A percentile compares a stretch with the other conserved stretches of the same genome.
These are phyloP conservation scores for Amaranthus palmeri DNA, from an alignment of 148 eudicot species.

Conservation along the genomic window DNA sequence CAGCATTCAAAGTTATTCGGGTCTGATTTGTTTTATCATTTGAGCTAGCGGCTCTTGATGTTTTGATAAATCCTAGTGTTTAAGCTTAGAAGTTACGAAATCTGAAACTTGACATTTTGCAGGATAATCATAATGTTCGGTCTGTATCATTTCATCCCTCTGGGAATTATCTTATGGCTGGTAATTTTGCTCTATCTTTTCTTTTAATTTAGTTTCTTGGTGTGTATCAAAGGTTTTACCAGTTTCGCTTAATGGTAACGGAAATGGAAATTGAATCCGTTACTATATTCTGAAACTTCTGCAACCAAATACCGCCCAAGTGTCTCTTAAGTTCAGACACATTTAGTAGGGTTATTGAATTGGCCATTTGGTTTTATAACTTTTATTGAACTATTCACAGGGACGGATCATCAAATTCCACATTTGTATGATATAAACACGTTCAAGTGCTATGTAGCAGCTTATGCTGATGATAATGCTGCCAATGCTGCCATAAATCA, in stretches of 20 bases:
- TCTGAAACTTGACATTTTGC: constrained; percentile 18
- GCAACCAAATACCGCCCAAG: too few species aligned
- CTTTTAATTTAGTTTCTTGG: not conserved
- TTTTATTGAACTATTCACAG: constrained; percentile 37
- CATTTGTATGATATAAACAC: constrained; percentile 85
- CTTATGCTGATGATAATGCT: constrained; percentile 51
- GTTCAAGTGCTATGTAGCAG: constrained; percentile 73
- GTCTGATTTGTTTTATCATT: constrained; percentile 25
- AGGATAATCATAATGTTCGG: constrained; percentile 93
- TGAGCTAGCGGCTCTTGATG: not conserved
- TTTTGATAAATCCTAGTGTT: not conserved
- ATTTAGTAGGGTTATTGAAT: not conserved
- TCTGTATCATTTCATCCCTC: constrained; percentile 89
- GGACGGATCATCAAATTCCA: constrained; percentile 79
- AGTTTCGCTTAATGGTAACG: not conserved
- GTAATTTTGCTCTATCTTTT: constrained; percentile 22
- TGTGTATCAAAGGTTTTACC: not conserved
- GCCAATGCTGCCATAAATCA: constrained; percentile 72
- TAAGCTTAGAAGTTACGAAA: not conserved
- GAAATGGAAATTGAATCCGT: too few species aligned
- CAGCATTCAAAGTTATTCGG: constrained; percentile 84
- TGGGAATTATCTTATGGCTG: constrained; percentile 84
- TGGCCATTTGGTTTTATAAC: constrained; percentile 2
- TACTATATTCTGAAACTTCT: too few species aligned
- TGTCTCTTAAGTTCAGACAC: not conserved